These are phyloP conservation scores for Starmerella kuoi DNA, from an alignment of 805 yeast species.

Conservation along the genomic window DNA sequence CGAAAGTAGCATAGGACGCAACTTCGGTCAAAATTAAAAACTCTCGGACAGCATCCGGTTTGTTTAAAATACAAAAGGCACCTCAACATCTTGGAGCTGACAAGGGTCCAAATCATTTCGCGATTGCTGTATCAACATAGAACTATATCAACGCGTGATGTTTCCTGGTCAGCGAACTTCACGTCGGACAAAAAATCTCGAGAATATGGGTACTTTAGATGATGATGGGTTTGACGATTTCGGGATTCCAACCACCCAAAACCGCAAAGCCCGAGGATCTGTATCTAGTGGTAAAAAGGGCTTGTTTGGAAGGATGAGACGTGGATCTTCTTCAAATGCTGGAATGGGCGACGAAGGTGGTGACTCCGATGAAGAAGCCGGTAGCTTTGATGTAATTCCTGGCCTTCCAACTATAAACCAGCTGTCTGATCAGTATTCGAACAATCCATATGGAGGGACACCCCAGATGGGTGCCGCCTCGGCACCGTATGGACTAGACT, in stretches of 20 bases:
- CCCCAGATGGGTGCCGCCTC: background rate
- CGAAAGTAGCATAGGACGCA: no score
- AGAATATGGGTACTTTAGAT: slow-evolving; percentile 6
- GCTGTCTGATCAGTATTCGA: background rate
- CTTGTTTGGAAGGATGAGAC: slow-evolving; percentile 20
- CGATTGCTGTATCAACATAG: no score
- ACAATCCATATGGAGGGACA: background rate
- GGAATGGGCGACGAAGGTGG: slow-evolving; percentile 19
- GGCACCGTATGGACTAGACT: background rate
- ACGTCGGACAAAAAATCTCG: slow-evolving; percentile 11
- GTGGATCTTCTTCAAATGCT: slow-evolving; percentile 9
- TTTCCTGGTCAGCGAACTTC: slow-evolving; percentile 15
- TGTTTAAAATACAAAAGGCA: no score
- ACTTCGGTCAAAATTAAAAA: no score
- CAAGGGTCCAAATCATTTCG: no score
- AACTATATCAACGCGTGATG: no score
- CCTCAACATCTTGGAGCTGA: no score
- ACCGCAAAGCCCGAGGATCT: slow-evolving; percentile 1
- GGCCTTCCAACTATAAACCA: background rate
- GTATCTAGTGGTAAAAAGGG: slow-evolving; percentile 12
- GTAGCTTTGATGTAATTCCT: slow-evolving; percentile 5
- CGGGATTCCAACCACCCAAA: slow-evolving; percentile 19
- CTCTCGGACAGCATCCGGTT: no score
- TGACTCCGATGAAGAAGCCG: slow-evolving; percentile 24
- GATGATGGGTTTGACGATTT: slow-evolving; percentile 21